Evolutionary conservation across 2,329 filamentous ascomycete genomes (phyloP).

Genomic region (Erysiphe neolycopersici): DNA sequence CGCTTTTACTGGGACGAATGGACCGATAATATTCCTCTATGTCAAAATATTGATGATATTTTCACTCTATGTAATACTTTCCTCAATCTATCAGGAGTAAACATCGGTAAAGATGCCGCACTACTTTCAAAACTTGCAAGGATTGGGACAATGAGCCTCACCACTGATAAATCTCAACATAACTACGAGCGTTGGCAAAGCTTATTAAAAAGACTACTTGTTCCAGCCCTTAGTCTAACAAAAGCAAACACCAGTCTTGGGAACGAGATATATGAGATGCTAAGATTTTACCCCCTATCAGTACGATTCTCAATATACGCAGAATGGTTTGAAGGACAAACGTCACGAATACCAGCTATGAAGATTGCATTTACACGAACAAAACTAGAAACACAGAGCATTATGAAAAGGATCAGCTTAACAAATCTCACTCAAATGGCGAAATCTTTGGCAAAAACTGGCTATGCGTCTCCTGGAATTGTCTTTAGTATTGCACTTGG

Average conservation of each 20-base stretch:
- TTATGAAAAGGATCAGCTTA: constrained; percentile 70
- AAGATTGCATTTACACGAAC: constrained; percentile 53
- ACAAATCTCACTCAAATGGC: constrained; percentile 73
- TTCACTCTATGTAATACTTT: constrained; percentile 68
- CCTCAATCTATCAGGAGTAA: constrained; percentile 62
- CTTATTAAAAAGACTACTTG: constrained; percentile 56
- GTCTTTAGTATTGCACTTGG: constrained; percentile 74
- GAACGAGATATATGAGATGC: constrained; percentile 63
- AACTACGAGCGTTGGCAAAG: constrained; percentile 66
- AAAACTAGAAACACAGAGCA: constrained; percentile 52
- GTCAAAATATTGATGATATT: constrained; percentile 71
- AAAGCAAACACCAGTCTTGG: constrained; percentile 62
- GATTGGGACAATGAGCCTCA: constrained; percentile 55
- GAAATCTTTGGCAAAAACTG: constrained; percentile 71
- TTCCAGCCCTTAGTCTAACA: constrained; percentile 68
- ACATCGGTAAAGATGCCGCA: constrained; percentile 60
- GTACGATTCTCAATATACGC: constrained; percentile 72
- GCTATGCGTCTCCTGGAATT: constrained; percentile 67
- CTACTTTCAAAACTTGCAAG: constrained; percentile 61
- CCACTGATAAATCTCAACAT: constrained; percentile 36
- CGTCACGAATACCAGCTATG: constrained; percentile 51
- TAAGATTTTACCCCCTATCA: constrained; percentile 50
- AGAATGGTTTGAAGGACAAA: constrained; percentile 69
- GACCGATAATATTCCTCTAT: constrained; percentile 77
- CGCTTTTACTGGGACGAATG: constrained; percentile 96